Percentiles rank a stretch among this genome's conserved stretches.
These are phyloP conservation scores for Aspergillus fumigatiaffinis DNA, from an alignment of 2,329 filamentous ascomycete species.

Conservation along the genomic window DNA sequence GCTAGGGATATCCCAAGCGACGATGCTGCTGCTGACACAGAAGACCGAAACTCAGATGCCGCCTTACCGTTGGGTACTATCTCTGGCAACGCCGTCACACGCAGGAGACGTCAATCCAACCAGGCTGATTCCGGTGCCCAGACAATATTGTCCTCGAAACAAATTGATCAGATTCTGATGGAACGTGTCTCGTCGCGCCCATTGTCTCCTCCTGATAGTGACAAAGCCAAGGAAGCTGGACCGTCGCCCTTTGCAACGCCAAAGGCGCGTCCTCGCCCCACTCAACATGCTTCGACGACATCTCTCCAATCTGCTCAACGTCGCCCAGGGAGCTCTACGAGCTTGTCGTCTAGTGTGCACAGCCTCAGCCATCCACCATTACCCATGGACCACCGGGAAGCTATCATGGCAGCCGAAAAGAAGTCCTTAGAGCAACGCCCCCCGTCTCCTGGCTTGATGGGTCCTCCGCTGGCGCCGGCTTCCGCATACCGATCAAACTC, in stretches of 20 bases:
- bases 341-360: constrained; percentile 51
- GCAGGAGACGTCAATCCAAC: constrained; percentile 25
- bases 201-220: constrained; percentile 32
- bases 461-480: constrained; percentile 76
- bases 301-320: constrained; percentile 35
- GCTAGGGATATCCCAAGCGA: constrained; percentile 64
- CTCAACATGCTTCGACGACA: constrained; percentile 29
- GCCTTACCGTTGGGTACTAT: constrained; percentile 59
- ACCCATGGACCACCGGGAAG: constrained; percentile 76
- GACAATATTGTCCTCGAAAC: constrained; percentile 75
- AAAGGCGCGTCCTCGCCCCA: constrained; percentile 28
- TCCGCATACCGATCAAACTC: constrained; percentile 60
- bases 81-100: constrained; percentile 51
- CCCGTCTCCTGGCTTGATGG: constrained; percentile 59
- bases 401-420: constrained; percentile 71
- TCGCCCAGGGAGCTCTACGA: constrained; percentile 71
- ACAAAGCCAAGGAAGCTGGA: constrained; percentile 24
- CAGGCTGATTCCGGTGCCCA: constrained; percentile 72
- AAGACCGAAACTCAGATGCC: constrained; percentile 17
- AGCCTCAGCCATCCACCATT: constrained; percentile 63
- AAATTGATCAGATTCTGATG: constrained; percentile 72
- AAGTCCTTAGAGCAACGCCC: constrained; percentile 50
- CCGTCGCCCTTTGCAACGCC: constrained; percentile 37
- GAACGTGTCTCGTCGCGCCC: constrained; percentile 43
- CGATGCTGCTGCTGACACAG: constrained; percentile 42